Evolutionary conservation across 495 filamentous ascomycete genomes (phyloP).

Genomic region (Penicillium maclennaniae): DNA sequence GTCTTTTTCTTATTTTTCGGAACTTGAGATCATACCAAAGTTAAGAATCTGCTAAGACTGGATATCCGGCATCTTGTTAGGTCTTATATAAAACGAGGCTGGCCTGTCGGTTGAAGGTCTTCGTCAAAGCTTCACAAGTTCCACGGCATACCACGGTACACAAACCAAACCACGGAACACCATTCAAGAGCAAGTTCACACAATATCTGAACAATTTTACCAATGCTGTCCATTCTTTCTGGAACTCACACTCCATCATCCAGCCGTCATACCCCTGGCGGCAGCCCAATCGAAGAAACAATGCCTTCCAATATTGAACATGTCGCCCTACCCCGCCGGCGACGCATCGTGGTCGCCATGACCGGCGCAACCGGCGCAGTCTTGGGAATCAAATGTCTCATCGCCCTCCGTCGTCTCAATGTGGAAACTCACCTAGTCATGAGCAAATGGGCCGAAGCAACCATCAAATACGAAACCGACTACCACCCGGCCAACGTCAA

Average conservation of each 20-base stretch:
- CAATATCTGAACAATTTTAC: neutral
- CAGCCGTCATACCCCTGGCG: conserved; percentile 8
- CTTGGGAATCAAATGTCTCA: conserved; percentile 34
- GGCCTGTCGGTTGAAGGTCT: too few relatives aligned
- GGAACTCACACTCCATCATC: conserved; percentile 21
- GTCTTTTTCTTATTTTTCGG: too few relatives aligned
- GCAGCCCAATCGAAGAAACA: conserved; percentile 6
- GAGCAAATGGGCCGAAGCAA: conserved; percentile 30
- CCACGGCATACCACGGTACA: too few relatives aligned
- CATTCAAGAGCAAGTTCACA: too few relatives aligned
- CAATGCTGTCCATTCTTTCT: conserved; percentile 17
- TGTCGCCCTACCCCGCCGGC: neutral
- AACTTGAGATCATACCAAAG: too few relatives aligned
- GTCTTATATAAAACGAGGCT: too few relatives aligned
- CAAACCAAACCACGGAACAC: neutral
- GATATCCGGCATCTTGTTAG: too few relatives aligned
- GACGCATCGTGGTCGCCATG: conserved; percentile 37
- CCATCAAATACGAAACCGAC: conserved; percentile 42
- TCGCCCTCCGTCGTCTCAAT: conserved; percentile 8
- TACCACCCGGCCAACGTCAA: conserved; percentile 30
- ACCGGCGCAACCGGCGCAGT: conserved; percentile 41
- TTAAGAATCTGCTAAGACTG: too few relatives aligned
- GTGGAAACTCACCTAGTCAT: too few relatives aligned
- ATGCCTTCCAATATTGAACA: neutral
- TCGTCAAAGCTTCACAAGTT: too few relatives aligned